Base-by-base conservation (phyloP, 2,329 filamentous ascomycete genomes). In the Hypocreales sp. region DNA sequence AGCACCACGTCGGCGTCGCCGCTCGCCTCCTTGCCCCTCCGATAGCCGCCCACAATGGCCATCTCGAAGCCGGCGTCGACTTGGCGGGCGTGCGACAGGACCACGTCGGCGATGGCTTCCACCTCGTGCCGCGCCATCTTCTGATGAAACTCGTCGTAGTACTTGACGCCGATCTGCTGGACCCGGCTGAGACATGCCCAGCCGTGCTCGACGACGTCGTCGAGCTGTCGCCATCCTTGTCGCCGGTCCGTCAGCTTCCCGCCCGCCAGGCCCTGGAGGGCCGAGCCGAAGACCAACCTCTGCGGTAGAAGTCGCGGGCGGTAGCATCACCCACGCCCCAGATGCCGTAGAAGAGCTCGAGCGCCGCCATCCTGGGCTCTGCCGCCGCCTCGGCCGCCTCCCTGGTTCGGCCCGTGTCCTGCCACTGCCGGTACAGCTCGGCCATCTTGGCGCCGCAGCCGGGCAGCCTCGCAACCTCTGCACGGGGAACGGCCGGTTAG, bases 81-180 rank as follows among this genome's bases (percentile, higher is more conserved):
- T 12, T 48, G 53, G 24, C 72, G 69, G 2, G 83, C 83, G 35
- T 90, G 74, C 2, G 55, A 42, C 2, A 77, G 60, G 11, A 94
- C 65, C 1, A 62, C 58, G 5, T 55, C 41, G 0, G 67, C 70
- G 28, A 93, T 92, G 0, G 47, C 42, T 38, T 82, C 74, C 0
- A 83, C 79, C 48, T 95, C 84, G 0, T 44, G 31, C 2, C 84
- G 69, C 0, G 81, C 67, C 5, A 95, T 81, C 10, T 67, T 72
- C 11, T 64, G 51, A 24, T 68, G 56, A 30, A 98, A 79, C 36
- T 95, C 87, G 19, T 92, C 79, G 47, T 92, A 93, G 52, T 75
- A 94, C 47, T 95, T 95, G 24, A 94, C 60, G 0, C 90, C 87
- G 30, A 95, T 92, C 47, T 95, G 84, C 50, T 94, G 87, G 2